A percentile compares a stretch with the other conserved stretches of the same genome.
Conservation (phyloP, 192 early-diverging fungal species). For the Podila horticola region DNA sequence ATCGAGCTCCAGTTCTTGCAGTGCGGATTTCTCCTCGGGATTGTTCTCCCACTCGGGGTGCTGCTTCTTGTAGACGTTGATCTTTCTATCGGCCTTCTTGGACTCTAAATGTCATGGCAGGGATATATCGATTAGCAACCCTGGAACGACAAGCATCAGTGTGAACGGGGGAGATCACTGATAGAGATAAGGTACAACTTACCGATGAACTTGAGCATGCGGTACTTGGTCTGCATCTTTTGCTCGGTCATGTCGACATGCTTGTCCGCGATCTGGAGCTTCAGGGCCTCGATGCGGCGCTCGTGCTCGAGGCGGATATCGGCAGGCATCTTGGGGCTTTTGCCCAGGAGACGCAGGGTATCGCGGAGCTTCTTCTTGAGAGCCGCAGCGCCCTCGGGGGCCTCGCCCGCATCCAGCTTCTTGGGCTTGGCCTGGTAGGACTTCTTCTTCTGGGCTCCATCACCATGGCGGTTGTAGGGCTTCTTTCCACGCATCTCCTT, state of each 20-base stretch:
- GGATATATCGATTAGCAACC: background rate
- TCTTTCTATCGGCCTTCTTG: constrained; percentile 55
- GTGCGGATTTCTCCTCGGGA: constrained; percentile 28
- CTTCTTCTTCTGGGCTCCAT: constrained; percentile 26
- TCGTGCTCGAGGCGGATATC: constrained; percentile 47
- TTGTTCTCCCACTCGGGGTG: constrained; percentile 28
- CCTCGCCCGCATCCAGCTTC: constrained; percentile 33
- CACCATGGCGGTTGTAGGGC: constrained; percentile 32
- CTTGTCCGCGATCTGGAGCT: constrained; percentile 55
- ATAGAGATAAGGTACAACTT: constrained; percentile 8
- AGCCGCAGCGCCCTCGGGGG: constrained; percentile 37
- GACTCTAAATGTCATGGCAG: constrained; percentile 39
- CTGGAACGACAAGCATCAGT: background rate
- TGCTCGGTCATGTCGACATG: constrained; percentile 53
- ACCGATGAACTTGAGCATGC: constrained; percentile 62
- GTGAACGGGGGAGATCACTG: background rate
- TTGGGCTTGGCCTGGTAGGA: constrained; percentile 46
- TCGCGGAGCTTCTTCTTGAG: constrained; percentile 60
- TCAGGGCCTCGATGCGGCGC: constrained; percentile 54
- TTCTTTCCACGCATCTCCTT: constrained; percentile 51
- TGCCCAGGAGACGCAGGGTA: constrained; percentile 40
- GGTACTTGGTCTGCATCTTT: constrained; percentile 57
- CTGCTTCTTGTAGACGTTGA: constrained; percentile 44
- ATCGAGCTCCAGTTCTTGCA: constrained; percentile 40
- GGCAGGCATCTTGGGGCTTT: constrained; percentile 49